Evolutionary conservation across 495 filamentous ascomycete species (phyloP).

Genomic region (Oidiodendron maius): DNA sequence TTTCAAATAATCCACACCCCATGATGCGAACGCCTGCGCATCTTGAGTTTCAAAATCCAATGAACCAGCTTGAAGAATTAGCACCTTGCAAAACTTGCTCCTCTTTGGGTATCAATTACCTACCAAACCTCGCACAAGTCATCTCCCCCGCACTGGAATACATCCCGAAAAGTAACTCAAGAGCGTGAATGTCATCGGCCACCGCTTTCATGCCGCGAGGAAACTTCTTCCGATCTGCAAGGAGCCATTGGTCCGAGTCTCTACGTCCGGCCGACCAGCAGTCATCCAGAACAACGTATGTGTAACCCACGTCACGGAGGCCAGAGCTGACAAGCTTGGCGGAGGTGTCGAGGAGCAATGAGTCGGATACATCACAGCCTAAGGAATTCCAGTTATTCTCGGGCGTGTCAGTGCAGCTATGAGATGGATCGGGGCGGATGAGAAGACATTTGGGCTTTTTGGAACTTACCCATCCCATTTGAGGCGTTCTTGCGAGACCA

Average conservation of each 20-base stretch:
- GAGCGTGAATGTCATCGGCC: conserved; percentile 21
- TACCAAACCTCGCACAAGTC: conserved; percentile 29
- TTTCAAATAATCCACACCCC: conserved; percentile 42
- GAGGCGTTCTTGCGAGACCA: conserved; percentile 17
- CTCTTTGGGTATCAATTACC: background rate
- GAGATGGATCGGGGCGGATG: background rate
- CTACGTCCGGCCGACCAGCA: conserved; percentile 42
- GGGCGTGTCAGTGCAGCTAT: background rate
- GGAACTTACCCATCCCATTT: conserved; percentile 16
- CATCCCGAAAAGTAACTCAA: conserved; percentile 29
- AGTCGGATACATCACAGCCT: conserved; percentile 41
- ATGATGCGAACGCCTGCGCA: conserved; percentile 34
- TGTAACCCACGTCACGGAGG: conserved; percentile 47
- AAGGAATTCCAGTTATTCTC: conserved; percentile 17
- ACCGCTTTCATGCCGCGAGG: conserved; percentile 25
- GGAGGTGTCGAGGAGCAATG: conserved; percentile 39
- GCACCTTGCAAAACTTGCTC: background rate
- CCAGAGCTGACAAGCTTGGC: conserved; percentile 40
- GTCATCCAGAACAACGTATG: conserved; percentile 52
- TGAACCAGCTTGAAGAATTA: conserved; percentile 19
- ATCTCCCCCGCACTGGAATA: conserved; percentile 27
- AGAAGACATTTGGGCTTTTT: background rate
- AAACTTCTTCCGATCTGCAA: conserved; percentile 18
- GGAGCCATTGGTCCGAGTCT: conserved; percentile 21
- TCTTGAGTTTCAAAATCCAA: conserved; percentile 39